Percentiles rank a stretch among this genome's conserved stretches.
Conservation (phyloP, 805 yeast species). For the Suhomyces tanzawaensis region DNA sequence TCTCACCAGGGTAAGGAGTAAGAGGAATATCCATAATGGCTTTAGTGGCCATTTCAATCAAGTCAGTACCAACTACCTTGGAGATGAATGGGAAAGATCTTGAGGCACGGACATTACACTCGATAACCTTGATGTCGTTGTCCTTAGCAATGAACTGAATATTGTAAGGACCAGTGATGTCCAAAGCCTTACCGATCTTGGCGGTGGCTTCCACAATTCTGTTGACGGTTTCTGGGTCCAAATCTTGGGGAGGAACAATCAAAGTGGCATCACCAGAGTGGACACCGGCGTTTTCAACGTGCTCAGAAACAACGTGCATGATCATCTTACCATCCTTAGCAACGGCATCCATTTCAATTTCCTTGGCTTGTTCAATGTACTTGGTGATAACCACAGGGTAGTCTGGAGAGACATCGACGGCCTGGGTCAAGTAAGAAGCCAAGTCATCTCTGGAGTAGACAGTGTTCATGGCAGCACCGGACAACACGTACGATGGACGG, state of each 20-base stretch:
- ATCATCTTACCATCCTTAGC: conserved; percentile 91
- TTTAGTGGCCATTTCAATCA: conserved; percentile 96
- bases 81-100: conserved; percentile 98
- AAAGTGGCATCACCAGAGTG: conserved; percentile 99
- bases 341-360: conserved; percentile 98
- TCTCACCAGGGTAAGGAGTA: conserved; percentile 84
- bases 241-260: conserved; percentile 94
- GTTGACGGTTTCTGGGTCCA: conserved; percentile 85
- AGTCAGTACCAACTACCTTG: conserved; percentile 92
- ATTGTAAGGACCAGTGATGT: conserved; percentile 96
- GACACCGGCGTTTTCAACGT: conserved; percentile 98
- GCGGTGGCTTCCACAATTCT: conserved; percentile 95
- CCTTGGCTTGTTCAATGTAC: conserved; percentile 95
- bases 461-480: conserved; percentile 99
- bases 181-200: conserved; percentile 90
- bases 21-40: conserved; percentile 89
- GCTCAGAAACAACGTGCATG: conserved; percentile 98
- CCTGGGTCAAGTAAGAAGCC: conserved; percentile 84
- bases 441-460: conserved; percentile 88
- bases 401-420: conserved; percentile 96
- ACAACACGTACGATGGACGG: conserved; percentile 94
- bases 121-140: conserved; percentile 94
- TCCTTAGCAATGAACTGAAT: conserved; percentile 96
- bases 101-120: conserved; percentile 98
- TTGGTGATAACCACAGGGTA: conserved; percentile 97